Base-by-base conservation (phyloP, 2,329 filamentous ascomycete genomes). In the Beauveria medogensis region DNA sequence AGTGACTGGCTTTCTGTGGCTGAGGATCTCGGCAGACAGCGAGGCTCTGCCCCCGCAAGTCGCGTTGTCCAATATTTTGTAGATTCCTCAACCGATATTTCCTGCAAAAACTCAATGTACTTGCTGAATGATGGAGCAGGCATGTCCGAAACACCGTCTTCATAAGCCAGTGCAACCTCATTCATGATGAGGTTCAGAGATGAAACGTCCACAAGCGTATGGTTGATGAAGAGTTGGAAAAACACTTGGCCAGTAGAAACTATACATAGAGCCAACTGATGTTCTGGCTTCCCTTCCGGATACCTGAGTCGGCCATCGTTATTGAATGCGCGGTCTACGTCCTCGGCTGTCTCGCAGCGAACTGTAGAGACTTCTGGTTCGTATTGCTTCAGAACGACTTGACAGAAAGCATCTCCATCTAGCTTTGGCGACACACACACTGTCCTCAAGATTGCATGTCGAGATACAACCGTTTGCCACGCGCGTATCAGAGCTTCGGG, bases 91-190 rank as follows among this genome's bases (percentile, higher is more conserved):
- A 46, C 20, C 20, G 44, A 46, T 2, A 12, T 20, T 9, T 46
- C 44, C 7, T 64, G 67, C 22, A 37, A 37, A 2, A 40, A 37
- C 51, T 6, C 51, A 54, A 34, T 46, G 20, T 46, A 46, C 10
- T 24, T 46, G 44, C 44, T 46, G 44, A 46, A 46, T 0, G 44
- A 46, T 46, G 44, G 44, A 24, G 20, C 44, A 14, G 44, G 9
- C 20, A 22, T 46, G 44, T 46, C 43, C 44, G 18, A 46, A 2
- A 22, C 2, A 6, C 44, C 20, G 20, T 24, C 44, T 46, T 46
- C 44, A 20, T 46, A 46, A 24, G 44, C 44, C 44, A 24, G 10
- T 46, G 44, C 20, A 46, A 46, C 20, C 44, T 46, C 44, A 22
- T 24, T 46, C 20, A 46, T 24, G 20, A 46, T 46, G 8, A 46